A percentile compares a stretch with the other conserved stretches of the same genome.
Conservation (phyloP, 2,329 filamentous ascomycete species). For the Xylariaceae sp. region DNA sequence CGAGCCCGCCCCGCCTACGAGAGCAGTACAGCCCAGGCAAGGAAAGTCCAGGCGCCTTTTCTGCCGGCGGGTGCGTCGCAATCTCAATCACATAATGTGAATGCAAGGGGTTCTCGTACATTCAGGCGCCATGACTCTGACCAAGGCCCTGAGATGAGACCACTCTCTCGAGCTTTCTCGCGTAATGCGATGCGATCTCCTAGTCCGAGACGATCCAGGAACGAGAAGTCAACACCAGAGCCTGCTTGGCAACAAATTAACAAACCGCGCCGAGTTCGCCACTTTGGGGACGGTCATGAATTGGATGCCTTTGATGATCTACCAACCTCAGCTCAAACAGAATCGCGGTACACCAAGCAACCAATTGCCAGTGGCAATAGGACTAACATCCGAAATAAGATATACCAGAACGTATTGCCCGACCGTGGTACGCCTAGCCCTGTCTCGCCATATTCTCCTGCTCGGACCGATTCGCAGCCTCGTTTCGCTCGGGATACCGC, state of each 20-base stretch:
- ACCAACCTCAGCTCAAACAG: constrained; percentile 81
- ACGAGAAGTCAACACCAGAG: constrained; percentile 51
- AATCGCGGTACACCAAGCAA: constrained; percentile 83
- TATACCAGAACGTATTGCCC: constrained; percentile 61
- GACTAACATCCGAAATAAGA: constrained; percentile 62
- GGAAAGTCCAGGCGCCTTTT: constrained; percentile 74
- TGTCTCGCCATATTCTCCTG: constrained; percentile 62
- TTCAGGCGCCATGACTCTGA: constrained; percentile 87
- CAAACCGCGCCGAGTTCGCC: constrained; percentile 71
- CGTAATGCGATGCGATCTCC: constrained; percentile 66
- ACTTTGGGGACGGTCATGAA: constrained; percentile 92
- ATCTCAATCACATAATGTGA: constrained; percentile 79
- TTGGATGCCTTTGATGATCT: constrained; percentile 94
- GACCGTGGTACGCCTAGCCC: constrained; percentile 63
- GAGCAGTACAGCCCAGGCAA: constrained; percentile 57
- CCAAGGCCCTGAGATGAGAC: constrained; percentile 64
- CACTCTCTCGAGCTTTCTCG: constrained; percentile 63
- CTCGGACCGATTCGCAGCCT: constrained; percentile 61
- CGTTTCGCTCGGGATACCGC: constrained; percentile 71
- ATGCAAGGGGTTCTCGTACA: constrained; percentile 71
- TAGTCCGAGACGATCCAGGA: constrained; percentile 60
- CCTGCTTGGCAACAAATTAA: constrained; percentile 71
- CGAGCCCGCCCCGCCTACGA: constrained; percentile 59
- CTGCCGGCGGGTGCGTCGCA: constrained; percentile 77
- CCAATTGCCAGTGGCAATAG: constrained; percentile 75